phyloP scores from a whole-genome alignment of 1,284 basidiomycete species.

The Lentinula novae-zelandiae region DNA sequence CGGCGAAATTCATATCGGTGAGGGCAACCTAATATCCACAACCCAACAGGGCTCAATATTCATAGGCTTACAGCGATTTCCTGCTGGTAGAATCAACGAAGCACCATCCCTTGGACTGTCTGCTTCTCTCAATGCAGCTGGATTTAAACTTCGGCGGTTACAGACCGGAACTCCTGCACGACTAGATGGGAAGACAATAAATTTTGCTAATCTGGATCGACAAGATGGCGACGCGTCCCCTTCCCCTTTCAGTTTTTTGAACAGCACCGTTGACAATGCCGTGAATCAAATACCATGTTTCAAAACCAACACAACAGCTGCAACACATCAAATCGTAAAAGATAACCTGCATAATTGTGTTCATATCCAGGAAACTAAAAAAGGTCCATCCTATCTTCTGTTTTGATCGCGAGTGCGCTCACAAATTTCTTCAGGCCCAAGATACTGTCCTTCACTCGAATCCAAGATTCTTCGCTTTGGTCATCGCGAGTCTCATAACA shows the following conservation, averaged over 20 bases:
- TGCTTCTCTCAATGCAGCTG: slow-evolving; percentile 66
- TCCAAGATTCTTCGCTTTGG: slow-evolving; percentile 81
- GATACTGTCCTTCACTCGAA: slow-evolving; percentile 90
- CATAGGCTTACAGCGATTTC: slow-evolving; percentile 68
- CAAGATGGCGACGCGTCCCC: slow-evolving; percentile 64
- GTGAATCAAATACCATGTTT: slow-evolving; percentile 74
- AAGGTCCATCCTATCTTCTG: slow-evolving; percentile 42
- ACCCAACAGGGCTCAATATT: not conserved
- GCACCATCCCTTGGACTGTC: slow-evolving; percentile 74
- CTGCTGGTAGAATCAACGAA: slow-evolving; percentile 81
- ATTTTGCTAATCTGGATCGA: slow-evolving; percentile 54
- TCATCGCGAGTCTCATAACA: slow-evolving; percentile 65
- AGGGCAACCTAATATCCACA: slow-evolving; percentile 10
- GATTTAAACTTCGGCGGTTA: slow-evolving; percentile 78
- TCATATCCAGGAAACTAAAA: slow-evolving; percentile 85
- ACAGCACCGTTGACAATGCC: slow-evolving; percentile 46
- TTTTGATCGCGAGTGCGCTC: not conserved
- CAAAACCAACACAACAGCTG: slow-evolving; percentile 68
- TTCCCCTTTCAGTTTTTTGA: slow-evolving; percentile 59
- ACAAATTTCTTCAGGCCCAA: slow-evolving; percentile 54
- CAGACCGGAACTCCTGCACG: slow-evolving; percentile 91
- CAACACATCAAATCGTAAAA: slow-evolving; percentile 71
- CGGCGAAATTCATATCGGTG: slow-evolving; percentile 86
- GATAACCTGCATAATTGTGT: slow-evolving; percentile 74
- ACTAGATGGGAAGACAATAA: slow-evolving; percentile 65